phyloP scores from a whole-genome alignment of 2,329 filamentous ascomycete genomes.

The Verticillium longisporum region DNA sequence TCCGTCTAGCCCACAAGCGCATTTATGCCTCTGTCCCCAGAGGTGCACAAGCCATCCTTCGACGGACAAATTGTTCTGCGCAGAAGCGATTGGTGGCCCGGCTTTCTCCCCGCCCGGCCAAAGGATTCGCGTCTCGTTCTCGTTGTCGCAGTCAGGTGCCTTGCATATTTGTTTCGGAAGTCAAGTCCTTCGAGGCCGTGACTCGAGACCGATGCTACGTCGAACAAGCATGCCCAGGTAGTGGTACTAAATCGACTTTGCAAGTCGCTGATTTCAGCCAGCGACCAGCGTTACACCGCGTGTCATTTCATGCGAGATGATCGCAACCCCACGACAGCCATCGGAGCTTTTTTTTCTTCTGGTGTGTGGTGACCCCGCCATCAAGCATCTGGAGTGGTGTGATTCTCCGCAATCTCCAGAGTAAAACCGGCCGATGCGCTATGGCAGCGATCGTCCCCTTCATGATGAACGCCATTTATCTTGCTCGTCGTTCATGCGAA shows the following conservation, averaged over 20 bases:
- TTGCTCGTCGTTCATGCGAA: too few relatives aligned
- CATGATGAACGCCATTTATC: not conserved
- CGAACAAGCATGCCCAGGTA: not conserved
- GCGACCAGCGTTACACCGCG: not conserved
- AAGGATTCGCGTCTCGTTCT: not conserved
- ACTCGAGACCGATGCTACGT: not conserved
- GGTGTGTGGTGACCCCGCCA: constrained; percentile 1
- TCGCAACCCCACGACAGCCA: constrained; percentile 4
- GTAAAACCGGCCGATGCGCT: not conserved
- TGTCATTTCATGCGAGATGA: constrained; percentile 8
- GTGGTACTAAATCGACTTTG: not conserved
- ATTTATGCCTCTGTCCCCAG: not conserved
- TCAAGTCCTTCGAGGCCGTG: not conserved
- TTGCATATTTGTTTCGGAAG: not conserved
- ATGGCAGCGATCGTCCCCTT: not conserved
- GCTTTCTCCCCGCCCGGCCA: not conserved
- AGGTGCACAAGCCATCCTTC: too few relatives aligned
- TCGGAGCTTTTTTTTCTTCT: constrained; percentile 4
- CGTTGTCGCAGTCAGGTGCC: not conserved
- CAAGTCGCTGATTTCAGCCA: not conserved
- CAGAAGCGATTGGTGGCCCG: not conserved
- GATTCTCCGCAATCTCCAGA: constrained; percentile 4
- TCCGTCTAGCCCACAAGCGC: not conserved
- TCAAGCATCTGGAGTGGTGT: constrained; percentile 1
- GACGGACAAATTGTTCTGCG: not conserved